Evolutionary conservation across 2,329 filamentous ascomycete species (phyloP), one percentile per base, ranked within the genome.

Genomic region (Clarireedia paspali): DNA sequence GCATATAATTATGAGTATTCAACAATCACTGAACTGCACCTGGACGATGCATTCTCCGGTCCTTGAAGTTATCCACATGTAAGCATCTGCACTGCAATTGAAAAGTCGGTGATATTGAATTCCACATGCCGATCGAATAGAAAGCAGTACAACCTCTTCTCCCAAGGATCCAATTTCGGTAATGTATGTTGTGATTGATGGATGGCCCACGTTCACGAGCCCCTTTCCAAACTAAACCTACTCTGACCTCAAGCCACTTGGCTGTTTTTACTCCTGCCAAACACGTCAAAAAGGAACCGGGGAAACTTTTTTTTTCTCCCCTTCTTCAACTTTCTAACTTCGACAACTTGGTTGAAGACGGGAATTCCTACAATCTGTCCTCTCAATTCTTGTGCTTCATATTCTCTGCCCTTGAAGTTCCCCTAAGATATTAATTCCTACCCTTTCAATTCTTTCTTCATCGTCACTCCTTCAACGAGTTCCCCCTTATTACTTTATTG

Each of bases 121-220:
- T 44, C 23, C 40, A 44, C 17, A 44, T 12, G 40, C 40, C 40
- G 40, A 44, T 44, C 9, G 39, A 42, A 42, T 34, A 34, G 30
- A 34, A 34, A 34, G 30, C 30, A 12, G 30, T 34, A 34, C 30
- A 42, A n/a, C 39, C 39, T 42, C 39, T 42, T 34, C 10, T 34
- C 30, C 10, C 30, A 34, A 44, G 44, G 10, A 50, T 50, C 53
- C 47, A 55, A 55, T 55, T 44, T 50, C 53, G 47, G 53, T 54
- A 54, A 54, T 12, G 34, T 42, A 34, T 34, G 30, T 9, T 34
- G 40, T 44, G 14, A 44, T 26, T 15, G 26, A 47, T 27, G 10
- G 10, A 47, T 27, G 10, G 10, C 23, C 38, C 53, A 47, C 39
- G 39, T 55, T 50, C 38, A 14, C 27, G 26, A 45, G 34, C 47